Evolutionary conservation across 2,329 filamentous ascomycete genomes (phyloP).

Genomic region (Paracamarosporium sp.): DNA sequence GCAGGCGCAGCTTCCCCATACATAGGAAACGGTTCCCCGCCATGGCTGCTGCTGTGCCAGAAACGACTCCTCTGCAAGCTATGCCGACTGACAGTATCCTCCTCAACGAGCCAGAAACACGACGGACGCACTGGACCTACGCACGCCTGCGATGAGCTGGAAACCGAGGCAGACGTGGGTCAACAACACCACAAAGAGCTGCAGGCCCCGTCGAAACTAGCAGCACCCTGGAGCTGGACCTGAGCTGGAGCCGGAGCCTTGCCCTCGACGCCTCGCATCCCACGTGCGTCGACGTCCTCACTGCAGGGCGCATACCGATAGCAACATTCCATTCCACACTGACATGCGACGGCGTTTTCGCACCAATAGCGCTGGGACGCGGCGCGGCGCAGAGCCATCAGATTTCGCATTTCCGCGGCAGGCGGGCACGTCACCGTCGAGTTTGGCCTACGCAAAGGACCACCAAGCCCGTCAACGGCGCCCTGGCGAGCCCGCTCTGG

Average conservation of each 20-base stretch:
- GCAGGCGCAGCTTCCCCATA: neutral
- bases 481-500: neutral
- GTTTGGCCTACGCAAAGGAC: too few species aligned
- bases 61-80: neutral
- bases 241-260: neutral
- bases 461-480: constrained; percentile 1
- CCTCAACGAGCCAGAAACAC: too few species aligned
- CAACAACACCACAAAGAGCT: neutral
- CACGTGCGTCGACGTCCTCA: neutral
- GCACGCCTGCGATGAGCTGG: neutral
- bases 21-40: neutral
- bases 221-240: neutral
- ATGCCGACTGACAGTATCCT: too few species aligned
- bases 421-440: neutral
- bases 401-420: neutral
- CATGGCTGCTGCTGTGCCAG: neutral
- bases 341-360: neutral
- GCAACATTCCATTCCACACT: too few species aligned
- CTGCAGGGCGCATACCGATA: neutral
- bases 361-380: neutral
- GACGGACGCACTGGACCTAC: neutral
- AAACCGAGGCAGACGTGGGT: neutral
- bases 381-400: neutral
- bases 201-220: neutral
- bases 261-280: neutral